phyloP scores from a whole-genome alignment of 306 rosid species.

The Glycine latifolia region DNA sequence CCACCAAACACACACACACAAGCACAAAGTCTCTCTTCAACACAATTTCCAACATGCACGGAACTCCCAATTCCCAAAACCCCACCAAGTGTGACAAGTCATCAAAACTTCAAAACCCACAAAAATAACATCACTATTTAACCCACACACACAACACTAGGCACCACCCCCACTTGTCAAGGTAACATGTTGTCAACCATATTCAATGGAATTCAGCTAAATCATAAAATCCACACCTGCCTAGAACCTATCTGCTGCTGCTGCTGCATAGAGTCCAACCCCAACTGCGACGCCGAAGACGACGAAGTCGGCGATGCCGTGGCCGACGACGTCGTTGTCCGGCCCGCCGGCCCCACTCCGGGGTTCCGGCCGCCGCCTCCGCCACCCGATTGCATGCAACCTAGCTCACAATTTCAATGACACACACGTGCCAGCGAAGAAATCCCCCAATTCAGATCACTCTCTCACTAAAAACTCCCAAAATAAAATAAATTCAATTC shows the following conservation, averaged over 20 bases:
- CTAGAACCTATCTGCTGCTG: conserved; percentile 86
- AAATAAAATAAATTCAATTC: conserved; percentile 4
- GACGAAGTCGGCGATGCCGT: conserved; percentile 95
- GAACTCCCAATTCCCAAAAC: conserved; percentile 35
- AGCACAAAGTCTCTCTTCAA: conserved; percentile 27
- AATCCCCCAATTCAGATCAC: conserved; percentile 53
- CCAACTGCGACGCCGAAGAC: conserved; percentile 92
- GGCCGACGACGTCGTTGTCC: conserved; percentile 77
- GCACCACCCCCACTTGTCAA: conserved; percentile 21
- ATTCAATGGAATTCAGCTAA: conserved; percentile 45
- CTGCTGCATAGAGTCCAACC: conserved; percentile 83
- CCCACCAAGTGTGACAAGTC: conserved; percentile 37
- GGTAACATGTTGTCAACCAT: conserved; percentile 41
- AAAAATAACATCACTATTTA: not conserved
- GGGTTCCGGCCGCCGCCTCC: conserved; percentile 83
- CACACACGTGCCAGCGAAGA: not conserved
- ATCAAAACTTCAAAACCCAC: conserved; percentile 40
- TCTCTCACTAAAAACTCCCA: conserved; percentile 41
- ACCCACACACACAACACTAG: conserved; percentile 28
- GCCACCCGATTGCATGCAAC: conserved; percentile 89
- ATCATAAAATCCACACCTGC: conserved; percentile 74
- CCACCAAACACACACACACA: not conserved
- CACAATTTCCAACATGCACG: conserved; percentile 46
- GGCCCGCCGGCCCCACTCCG: conserved; percentile 74
- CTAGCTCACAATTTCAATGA: conserved; percentile 48